Evolutionary conservation across 441 rosid genomes (phyloP).

Genomic region (Viola pubescens): DNA sequence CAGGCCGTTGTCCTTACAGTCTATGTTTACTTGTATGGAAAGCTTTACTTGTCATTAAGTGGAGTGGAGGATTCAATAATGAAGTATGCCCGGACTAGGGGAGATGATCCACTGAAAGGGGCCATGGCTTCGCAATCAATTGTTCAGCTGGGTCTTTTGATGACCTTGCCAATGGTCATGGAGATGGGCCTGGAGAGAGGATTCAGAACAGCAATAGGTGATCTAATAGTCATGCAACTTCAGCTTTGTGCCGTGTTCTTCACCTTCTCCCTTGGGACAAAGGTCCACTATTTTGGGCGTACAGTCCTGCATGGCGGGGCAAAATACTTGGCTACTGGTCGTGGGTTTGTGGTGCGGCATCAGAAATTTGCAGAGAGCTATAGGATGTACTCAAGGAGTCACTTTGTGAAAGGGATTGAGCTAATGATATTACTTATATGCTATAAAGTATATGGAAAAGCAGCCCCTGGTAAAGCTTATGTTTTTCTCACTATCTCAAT

Average conservation of each 20-base stretch:
- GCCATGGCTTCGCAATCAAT: slow-evolving; percentile 91
- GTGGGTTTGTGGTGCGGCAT: slow-evolving; percentile 89
- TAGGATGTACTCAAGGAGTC: slow-evolving; percentile 93
- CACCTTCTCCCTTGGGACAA: slow-evolving; percentile 96
- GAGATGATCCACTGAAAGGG: slow-evolving; percentile 62
- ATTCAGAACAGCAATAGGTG: slow-evolving; percentile 77
- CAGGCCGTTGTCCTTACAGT: slow-evolving; percentile 75
- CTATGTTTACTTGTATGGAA: slow-evolving; percentile 74
- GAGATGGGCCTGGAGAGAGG: slow-evolving; percentile 96
- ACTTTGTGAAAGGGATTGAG: slow-evolving; percentile 82
- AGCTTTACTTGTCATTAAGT: slow-evolving; percentile 76
- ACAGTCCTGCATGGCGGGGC: slow-evolving; percentile 93
- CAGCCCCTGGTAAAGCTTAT: slow-evolving; percentile 31
- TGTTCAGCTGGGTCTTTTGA: slow-evolving; percentile 80
- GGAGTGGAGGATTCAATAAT: slow-evolving; percentile 81
- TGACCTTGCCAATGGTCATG: slow-evolving; percentile 89
- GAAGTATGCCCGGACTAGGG: slow-evolving; percentile 51
- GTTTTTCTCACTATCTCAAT: slow-evolving; percentile 55
- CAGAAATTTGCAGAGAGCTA: slow-evolving; percentile 96
- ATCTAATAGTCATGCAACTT: slow-evolving; percentile 83
- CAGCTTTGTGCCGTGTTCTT: slow-evolving; percentile 90
- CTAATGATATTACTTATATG: slow-evolving; percentile 65
- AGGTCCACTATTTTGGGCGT: slow-evolving; percentile 77
- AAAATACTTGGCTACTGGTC: slow-evolving; percentile 95
- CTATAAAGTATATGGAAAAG: slow-evolving; percentile 54